Conservation (phyloP, 495 filamentous ascomycete species). For the Letharia columbiana region DNA sequence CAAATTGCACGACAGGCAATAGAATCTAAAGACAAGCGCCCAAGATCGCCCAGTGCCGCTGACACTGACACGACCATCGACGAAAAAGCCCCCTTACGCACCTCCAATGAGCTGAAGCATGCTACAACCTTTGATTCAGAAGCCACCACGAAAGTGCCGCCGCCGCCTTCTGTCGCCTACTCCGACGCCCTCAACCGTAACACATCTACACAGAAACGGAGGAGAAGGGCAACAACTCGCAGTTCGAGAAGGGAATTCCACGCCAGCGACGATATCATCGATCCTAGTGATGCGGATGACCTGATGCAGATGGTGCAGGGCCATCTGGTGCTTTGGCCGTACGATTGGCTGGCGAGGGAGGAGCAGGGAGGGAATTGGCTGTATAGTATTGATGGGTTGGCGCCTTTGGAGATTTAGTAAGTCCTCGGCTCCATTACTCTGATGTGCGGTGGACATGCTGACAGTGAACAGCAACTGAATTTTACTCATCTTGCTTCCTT, state of each 20-base stretch:
- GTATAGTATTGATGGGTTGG: conserved; percentile 90
- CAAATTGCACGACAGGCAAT: conserved; percentile 24
- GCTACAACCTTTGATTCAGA: conserved; percentile 18
- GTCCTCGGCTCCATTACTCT: conserved; percentile 28
- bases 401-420: conserved; percentile 96
- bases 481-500: neutral
- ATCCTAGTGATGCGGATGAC: conserved; percentile 65
- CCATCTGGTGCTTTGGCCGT: conserved; percentile 82
- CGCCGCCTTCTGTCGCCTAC: conserved; percentile 36
- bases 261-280: conserved; percentile 62
- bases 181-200: conserved; percentile 44
- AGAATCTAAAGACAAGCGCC: conserved; percentile 13
- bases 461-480: conserved; percentile 3
- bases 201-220: conserved; percentile 39
- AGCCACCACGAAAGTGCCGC: conserved; percentile 24
- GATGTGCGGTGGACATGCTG: neutral
- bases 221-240: conserved; percentile 68
- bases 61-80: conserved; percentile 21
- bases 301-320: conserved; percentile 78
- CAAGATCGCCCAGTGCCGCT: conserved; percentile 17
- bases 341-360: conserved; percentile 86
- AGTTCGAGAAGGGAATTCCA: conserved; percentile 64
- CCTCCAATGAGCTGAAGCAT: conserved; percentile 23
- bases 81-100: conserved; percentile 38
- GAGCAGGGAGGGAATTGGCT: conserved; percentile 94